These are phyloP conservation scores for Apophysomyces sp. DNA, from an alignment of 371 early-diverging fungal species.

Conservation along the genomic window DNA sequence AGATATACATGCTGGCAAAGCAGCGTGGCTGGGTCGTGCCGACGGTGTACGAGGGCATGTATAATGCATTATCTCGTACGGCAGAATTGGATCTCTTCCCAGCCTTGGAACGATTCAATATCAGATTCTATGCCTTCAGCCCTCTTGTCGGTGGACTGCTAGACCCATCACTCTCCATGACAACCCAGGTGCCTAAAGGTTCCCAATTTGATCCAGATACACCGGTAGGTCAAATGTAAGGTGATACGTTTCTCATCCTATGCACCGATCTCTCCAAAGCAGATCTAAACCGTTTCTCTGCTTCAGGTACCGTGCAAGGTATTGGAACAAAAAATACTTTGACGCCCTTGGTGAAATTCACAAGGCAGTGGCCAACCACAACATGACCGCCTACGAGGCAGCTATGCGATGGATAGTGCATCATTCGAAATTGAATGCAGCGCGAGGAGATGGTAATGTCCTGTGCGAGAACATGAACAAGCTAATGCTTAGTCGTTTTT, in stretches of 20 bases:
- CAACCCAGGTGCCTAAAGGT: slow-evolving; percentile 36
- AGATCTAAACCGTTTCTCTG: background rate
- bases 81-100: slow-evolving; percentile 64
- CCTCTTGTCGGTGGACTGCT: slow-evolving; percentile 64
- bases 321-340: slow-evolving; percentile 61
- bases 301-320: slow-evolving; percentile 53
- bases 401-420: slow-evolving; percentile 65
- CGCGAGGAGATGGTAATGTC: slow-evolving; percentile 47
- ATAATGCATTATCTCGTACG: slow-evolving; percentile 65
- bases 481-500: slow-evolving; percentile 1
- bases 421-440: slow-evolving; percentile 53
- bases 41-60: slow-evolving; percentile 57
- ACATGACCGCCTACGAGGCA: slow-evolving; percentile 42
- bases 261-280: background rate
- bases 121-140: slow-evolving; percentile 60
- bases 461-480: background rate
- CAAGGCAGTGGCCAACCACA: slow-evolving; percentile 31
- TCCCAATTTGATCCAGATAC: slow-evolving; percentile 55
- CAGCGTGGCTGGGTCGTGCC: slow-evolving; percentile 40
- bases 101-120: slow-evolving; percentile 52
- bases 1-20: slow-evolving; percentile 43
- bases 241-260: too few relatives aligned
- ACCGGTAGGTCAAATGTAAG: slow-evolving; percentile 41
- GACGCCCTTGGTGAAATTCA: slow-evolving; percentile 46
- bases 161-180: slow-evolving; percentile 31